Evolutionary conservation across 257 asterid genomes (phyloP).

Genomic region (Parsonsia alboflavescens): DNA sequence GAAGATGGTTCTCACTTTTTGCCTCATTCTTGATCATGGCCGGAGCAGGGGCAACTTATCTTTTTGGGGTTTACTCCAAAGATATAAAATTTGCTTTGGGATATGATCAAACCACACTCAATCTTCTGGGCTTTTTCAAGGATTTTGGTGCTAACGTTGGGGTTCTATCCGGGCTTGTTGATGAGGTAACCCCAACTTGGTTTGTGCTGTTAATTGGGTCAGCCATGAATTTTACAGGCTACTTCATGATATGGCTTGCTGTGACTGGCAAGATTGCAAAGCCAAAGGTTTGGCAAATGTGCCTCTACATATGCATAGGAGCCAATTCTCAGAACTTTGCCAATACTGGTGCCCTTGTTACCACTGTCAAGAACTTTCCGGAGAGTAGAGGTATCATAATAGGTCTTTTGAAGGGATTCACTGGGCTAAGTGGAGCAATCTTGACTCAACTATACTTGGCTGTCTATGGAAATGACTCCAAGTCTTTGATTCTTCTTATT

Average conservation of each 20-base stretch:
- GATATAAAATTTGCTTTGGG: constrained; percentile 63
- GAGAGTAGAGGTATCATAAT: constrained; percentile 58
- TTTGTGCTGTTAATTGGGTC: constrained; percentile 63
- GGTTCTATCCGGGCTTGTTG: constrained; percentile 70
- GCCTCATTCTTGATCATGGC: constrained; percentile 80
- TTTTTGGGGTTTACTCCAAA: constrained; percentile 74
- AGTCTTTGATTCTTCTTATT: constrained; percentile 58
- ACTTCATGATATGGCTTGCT: constrained; percentile 69
- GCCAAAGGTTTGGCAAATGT: constrained; percentile 78
- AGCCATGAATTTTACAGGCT: constrained; percentile 69
- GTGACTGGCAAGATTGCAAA: constrained; percentile 42
- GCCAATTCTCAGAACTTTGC: constrained; percentile 88
- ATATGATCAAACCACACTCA: constrained; percentile 78
- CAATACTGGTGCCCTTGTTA: constrained; percentile 82
- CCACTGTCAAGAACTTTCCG: constrained; percentile 67
- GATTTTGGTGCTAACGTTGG: constrained; percentile 88
- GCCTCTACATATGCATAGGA: constrained; percentile 68
- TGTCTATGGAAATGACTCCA: constrained; percentile 70
- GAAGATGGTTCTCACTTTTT: constrained; percentile 84
- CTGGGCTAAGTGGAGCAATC: constrained; percentile 82
- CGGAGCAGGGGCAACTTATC: constrained; percentile 91
- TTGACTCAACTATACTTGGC: constrained; percentile 71
- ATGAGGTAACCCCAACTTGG: constrained; percentile 81
- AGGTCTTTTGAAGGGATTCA: constrained; percentile 70
- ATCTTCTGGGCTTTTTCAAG: constrained; percentile 71